Conservation (phyloP, 2,329 filamentous ascomycete species). For the Trichophyton schoenleinii region DNA sequence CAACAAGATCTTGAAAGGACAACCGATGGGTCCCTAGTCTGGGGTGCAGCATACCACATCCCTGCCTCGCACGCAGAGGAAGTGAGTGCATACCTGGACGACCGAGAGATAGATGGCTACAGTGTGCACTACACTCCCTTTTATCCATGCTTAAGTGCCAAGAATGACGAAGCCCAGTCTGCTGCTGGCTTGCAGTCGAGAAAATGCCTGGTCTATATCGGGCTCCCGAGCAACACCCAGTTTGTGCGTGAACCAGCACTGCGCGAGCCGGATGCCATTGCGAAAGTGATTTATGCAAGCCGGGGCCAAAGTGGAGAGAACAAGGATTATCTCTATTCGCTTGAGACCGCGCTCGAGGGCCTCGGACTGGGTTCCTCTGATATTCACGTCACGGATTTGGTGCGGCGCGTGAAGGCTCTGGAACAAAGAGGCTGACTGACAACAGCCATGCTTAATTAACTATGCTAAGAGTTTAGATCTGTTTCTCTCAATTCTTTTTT, state of each 20-base stretch:
- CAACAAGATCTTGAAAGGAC: conserved; percentile 23
- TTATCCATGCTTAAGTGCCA: conserved; percentile 42
- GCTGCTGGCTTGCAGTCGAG: conserved; percentile 23
- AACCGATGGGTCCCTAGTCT: conserved; percentile 43
- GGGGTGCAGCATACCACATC: conserved; percentile 90
- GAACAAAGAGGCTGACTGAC: not conserved
- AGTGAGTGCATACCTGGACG: conserved; percentile 82
- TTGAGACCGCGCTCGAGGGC: conserved; percentile 62
- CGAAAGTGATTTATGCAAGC: conserved; percentile 66
- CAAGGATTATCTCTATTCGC: conserved; percentile 70
- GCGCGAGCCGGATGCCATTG: conserved; percentile 67
- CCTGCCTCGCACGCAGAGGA: conserved; percentile 57
- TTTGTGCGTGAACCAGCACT: conserved; percentile 47
- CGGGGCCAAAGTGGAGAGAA: conserved; percentile 79
- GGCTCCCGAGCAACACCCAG: conserved; percentile 82
- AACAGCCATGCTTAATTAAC: not conserved
- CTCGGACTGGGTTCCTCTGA: conserved; percentile 68
- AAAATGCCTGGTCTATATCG: conserved; percentile 75
- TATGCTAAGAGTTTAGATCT: not conserved
- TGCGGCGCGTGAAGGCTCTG: conserved; percentile 47
- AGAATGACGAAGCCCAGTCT: conserved; percentile 22
- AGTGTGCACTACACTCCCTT: conserved; percentile 85
- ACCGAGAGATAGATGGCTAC: conserved; percentile 95
- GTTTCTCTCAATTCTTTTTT: not conserved
- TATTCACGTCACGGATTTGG: conserved; percentile 72